Percentiles rank a stretch among this genome's conserved stretches.
phyloP scores from a whole-genome alignment of 192 early-diverging fungal genomes.

The Thamnidium elegans region DNA sequence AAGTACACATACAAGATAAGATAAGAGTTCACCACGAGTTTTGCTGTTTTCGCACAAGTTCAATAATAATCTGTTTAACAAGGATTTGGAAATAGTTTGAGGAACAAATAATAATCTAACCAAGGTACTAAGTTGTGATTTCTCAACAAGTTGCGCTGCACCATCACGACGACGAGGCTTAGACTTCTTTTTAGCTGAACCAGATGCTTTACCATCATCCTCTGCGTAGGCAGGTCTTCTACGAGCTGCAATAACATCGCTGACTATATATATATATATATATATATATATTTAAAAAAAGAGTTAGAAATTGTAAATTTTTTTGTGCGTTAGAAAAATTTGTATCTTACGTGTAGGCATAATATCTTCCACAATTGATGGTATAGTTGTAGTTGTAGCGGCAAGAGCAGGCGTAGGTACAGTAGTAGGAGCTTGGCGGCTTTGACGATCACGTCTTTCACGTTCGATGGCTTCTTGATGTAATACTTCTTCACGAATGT shows the following conservation, averaged over 20 bases:
- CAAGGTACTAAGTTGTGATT: constrained; percentile 74
- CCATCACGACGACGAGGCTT: constrained; percentile 50
- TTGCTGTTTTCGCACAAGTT: constrained; percentile 90
- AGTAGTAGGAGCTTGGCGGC: constrained; percentile 27
- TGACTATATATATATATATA: not conserved
- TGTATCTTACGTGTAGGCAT: constrained; percentile 1
- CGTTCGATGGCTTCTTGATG: constrained; percentile 70
- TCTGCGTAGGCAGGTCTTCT: constrained; percentile 12
- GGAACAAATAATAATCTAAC: constrained; percentile 87
- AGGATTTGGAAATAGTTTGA: constrained; percentile 64
- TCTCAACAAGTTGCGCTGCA: constrained; percentile 80
- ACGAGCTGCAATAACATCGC: not conserved
- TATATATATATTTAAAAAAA: not conserved
- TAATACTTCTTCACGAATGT: constrained; percentile 87
- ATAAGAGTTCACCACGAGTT: constrained; percentile 79
- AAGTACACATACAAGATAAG: constrained; percentile 82
- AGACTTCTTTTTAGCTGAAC: constrained; percentile 33
- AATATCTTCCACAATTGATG: constrained; percentile 2
- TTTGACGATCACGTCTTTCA: constrained; percentile 60
- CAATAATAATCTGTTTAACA: constrained; percentile 66
- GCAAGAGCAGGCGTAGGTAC: constrained; percentile 8
- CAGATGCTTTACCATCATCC: not conserved
- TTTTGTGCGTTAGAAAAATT: not conserved
- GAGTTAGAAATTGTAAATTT: not conserved
- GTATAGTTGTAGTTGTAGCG: constrained; percentile 15